Conservation (phyloP, 2,329 filamentous ascomycete species). For the Colletotrichum abscissum region DNA sequence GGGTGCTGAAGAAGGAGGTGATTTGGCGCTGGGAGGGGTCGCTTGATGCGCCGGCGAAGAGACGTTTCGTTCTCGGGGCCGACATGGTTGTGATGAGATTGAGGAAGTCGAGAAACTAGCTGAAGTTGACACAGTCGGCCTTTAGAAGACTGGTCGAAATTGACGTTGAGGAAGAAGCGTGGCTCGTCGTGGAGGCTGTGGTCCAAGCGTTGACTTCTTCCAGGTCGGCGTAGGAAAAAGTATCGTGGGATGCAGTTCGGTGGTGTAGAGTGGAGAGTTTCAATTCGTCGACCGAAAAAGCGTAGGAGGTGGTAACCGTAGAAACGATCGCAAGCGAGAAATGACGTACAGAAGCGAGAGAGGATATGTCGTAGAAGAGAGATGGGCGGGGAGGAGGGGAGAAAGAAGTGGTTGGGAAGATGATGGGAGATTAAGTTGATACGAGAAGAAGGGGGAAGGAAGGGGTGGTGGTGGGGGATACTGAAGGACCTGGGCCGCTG, state of each 20-base stretch:
- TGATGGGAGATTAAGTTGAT: constrained; percentile 18
- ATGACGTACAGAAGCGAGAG: constrained; percentile 26
- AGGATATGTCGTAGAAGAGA: constrained; percentile 9
- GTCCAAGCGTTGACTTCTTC: constrained; percentile 5
- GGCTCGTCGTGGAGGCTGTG: neutral
- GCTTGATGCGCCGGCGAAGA: constrained; percentile 69
- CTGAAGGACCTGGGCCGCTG: neutral
- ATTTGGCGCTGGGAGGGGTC: constrained; percentile 71
- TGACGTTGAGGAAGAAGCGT: neutral
- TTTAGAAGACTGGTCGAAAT: neutral
- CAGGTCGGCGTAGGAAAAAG: neutral
- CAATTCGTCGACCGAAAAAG: neutral
- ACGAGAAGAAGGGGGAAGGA: constrained; percentile 1
- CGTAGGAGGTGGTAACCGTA: constrained; percentile 10
- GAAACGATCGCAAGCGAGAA: constrained; percentile 28
- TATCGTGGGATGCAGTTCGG: constrained; percentile 10
- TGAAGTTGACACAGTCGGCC: neutral
- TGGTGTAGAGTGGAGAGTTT: constrained; percentile 36
- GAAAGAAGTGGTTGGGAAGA: neutral
- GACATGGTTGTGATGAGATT: constrained; percentile 54
- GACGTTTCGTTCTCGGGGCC: constrained; percentile 67
- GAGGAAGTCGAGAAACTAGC: constrained; percentile 1
- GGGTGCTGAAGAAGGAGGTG: constrained; percentile 68
- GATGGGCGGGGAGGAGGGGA: neutral
- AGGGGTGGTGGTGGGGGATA: neutral